Conservation (phyloP, 306 rosid genomes). For the Geum urbanum region DNA sequence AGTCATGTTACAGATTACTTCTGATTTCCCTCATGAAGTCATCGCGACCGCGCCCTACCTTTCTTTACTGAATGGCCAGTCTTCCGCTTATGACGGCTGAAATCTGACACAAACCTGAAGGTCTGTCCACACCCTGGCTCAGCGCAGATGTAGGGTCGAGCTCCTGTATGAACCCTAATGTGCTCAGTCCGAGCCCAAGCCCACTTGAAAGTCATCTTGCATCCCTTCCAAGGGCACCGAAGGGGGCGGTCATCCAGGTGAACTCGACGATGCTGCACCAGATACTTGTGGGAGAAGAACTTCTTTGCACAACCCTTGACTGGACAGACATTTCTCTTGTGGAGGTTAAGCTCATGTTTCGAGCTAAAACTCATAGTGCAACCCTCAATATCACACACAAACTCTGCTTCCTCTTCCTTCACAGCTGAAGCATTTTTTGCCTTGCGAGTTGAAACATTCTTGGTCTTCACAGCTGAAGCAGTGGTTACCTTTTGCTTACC, state of each 20-base stretch:
- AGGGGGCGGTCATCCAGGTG: conserved; percentile 93
- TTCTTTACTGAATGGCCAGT: conserved; percentile 86
- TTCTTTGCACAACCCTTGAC: conserved; percentile 99
- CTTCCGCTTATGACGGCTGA: conserved; percentile 98
- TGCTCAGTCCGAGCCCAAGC: conserved; percentile 99
- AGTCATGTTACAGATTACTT: conserved; percentile 36
- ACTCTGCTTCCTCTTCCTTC: conserved; percentile 57
- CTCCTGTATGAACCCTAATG: conserved; percentile 95
- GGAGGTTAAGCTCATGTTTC: conserved; percentile 68
- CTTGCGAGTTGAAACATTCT: conserved; percentile 41
- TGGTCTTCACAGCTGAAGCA: conserved; percentile 39
- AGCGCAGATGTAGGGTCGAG: conserved; percentile 82
- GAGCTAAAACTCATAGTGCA: conserved; percentile 79
- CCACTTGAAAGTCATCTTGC: conserved; percentile 99
- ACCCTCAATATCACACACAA: conserved; percentile 80
- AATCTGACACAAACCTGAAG: conserved; percentile 94
- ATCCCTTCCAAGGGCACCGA: conserved; percentile 97
- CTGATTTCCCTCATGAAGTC: conserved; percentile 19
- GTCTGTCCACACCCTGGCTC: conserved; percentile 92
- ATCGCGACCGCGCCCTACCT: conserved; percentile 33
- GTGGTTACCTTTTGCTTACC: conserved; percentile 35
- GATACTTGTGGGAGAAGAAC: conserved; percentile 95
- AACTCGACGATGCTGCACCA: conserved; percentile 95
- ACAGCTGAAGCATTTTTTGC: conserved; percentile 46
- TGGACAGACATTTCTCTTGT: conserved; percentile 83